Conservation (phyloP, 31 red algal genomes). For the Endocladia muricata region DNA sequence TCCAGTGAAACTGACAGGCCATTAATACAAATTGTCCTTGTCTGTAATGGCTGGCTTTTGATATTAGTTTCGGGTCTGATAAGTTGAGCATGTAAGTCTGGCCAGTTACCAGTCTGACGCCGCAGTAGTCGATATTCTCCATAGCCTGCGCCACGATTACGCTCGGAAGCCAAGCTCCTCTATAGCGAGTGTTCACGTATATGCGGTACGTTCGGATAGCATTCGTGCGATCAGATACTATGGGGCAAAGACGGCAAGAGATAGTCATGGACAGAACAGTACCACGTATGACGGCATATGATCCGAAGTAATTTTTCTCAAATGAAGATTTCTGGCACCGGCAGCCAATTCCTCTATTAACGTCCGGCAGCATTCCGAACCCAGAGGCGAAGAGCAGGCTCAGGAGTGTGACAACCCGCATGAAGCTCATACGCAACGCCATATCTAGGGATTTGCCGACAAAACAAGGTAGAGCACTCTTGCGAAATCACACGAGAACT, state of each 20-base stretch:
- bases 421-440: no score
- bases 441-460: no score
- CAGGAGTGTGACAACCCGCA: no score
- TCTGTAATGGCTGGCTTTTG: background rate
- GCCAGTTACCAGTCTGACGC: background rate
- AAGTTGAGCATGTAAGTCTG: background rate
- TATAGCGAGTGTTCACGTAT: background rate
- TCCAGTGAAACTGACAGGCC: background rate
- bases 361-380: no score
- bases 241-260: conserved; percentile 3
- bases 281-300: background rate
- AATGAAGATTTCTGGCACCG: no score
- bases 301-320: background rate
- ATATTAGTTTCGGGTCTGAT: background rate
- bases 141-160: background rate
- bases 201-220: background rate
- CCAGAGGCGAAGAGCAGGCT: no score
- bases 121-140: background rate
- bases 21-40: background rate
- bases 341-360: no score
- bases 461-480: no score
- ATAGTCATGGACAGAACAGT: background rate
- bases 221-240: background rate
- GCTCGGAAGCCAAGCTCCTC: background rate
- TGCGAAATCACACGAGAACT: no score